Base-by-base conservation (phyloP, 352 stramenopile species). In the Elongisporangium anandrum region DNA sequence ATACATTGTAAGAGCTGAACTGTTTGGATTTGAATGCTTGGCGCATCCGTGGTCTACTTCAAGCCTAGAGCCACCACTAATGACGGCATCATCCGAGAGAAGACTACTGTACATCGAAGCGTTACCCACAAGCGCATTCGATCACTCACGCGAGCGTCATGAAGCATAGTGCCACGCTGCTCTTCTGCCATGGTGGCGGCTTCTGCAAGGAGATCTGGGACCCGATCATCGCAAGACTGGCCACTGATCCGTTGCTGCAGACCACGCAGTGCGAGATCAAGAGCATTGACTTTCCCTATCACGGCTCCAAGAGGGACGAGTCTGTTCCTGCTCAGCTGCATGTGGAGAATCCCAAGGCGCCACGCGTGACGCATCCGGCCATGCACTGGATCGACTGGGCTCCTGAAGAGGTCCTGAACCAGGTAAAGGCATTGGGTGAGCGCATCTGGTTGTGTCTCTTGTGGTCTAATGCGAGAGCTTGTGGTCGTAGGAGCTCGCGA, bases 181-280 rank as follows among this genome's bases (percentile, higher is more conserved):
- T 87, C 6, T 84, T 87, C 49, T 59, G 66, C 15, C 77, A 87
- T 52, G 77, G 70, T 34, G 61, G 59, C 15, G 66, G 72, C 15
- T 83, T 84, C 57, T 84, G 73, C 52, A 72, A 76, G 50, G 60
- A 85, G n/a, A 58, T 68, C 1, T 87, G 77, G 77, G 65, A 70
- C 17, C 77, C 77, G 4, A 70, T 87, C 41, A 59, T 83, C 38
- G 53, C 57, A 21, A 74, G 68, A 7, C 49, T 85, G 23, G 56
- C 66, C 49, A 54, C 45, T 15, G 70, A 72, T 4, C 53, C 69
- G 9, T 51, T 79, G 56, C 52, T 81, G 9, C 59, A 77, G 34
- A 55, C 50, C 19, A 21, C 22, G 7, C 41, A 55, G 0, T 49
- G n/a, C 21, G 56, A 69, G 12, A 67, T 73, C 22, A 56, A 69